Percentiles rank a stretch among this genome's conserved stretches.
Conservation (phyloP, 2,329 filamentous ascomycete genomes). For the Dactylonectria macrodidyma region DNA sequence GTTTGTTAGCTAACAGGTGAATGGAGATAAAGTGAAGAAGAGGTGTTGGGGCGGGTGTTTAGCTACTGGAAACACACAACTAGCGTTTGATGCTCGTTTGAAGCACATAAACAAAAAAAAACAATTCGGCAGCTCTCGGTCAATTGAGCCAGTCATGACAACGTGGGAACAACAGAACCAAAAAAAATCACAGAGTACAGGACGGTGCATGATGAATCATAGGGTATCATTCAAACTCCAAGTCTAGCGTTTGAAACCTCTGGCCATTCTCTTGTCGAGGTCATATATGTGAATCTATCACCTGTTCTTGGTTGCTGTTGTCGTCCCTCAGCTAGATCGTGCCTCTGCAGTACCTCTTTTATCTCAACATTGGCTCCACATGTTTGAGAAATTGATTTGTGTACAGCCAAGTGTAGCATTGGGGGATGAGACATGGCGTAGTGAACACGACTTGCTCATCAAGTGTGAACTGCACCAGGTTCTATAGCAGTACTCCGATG, state of each 20-base stretch:
- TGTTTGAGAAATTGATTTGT: neutral
- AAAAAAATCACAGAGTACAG: neutral
- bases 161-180: neutral
- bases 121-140: neutral
- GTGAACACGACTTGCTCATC: neutral
- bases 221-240: constrained; percentile 42
- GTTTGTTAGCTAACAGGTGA: neutral
- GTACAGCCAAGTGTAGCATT: neutral
- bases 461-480: no score
- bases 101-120: no score
- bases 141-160: neutral
- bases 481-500: no score
- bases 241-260: constrained; percentile 20
- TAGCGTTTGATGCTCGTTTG: neutral
- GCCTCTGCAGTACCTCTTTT: neutral
- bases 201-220: constrained; percentile 21
- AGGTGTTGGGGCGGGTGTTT: neutral
- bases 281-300: neutral
- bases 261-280: neutral
- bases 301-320: neutral
- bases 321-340: neutral
- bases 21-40: neutral
- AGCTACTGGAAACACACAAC: neutral
- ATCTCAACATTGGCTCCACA: neutral
- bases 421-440: neutral